Percentiles rank a stretch among this genome's conserved stretches.
Conservation (phyloP, 768 basidiomycete genomes). For the Boletus eberwhitei region DNA sequence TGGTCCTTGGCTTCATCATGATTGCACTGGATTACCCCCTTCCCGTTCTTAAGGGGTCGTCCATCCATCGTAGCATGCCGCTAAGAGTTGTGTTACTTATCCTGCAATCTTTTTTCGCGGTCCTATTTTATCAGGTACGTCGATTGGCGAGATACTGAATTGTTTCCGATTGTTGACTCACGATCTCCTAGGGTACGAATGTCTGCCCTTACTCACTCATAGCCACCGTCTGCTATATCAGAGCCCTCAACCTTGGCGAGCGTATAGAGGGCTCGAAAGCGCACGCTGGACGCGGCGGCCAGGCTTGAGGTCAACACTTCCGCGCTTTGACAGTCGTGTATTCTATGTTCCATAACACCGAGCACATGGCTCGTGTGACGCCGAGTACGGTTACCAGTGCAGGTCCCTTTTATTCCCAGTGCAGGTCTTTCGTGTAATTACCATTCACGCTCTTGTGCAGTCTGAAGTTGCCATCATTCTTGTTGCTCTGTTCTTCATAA, state of each 20-base stretch:
- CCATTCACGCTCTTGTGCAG: background rate
- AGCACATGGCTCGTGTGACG: background rate
- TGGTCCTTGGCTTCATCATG: slow-evolving; percentile 57
- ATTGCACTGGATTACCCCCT: slow-evolving; percentile 72
- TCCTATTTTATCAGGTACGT: slow-evolving; percentile 75
- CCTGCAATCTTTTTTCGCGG: slow-evolving; percentile 57
- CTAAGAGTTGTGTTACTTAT: slow-evolving; percentile 61
- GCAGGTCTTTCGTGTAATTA: background rate
- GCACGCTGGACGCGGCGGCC: slow-evolving; percentile 56
- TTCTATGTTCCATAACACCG: background rate
- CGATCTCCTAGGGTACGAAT: slow-evolving; percentile 68
- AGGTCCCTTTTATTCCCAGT: background rate
- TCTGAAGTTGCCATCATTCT: background rate
- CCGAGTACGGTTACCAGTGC: background rate
- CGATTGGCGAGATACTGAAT: background rate
- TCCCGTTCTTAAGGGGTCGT: slow-evolving; percentile 50
- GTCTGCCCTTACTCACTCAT: slow-evolving; percentile 77
- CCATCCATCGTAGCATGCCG: slow-evolving; percentile 63
- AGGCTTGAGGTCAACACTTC: slow-evolving; percentile 41
- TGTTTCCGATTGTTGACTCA: background rate
- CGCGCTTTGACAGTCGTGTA: background rate
- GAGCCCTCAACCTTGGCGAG: slow-evolving; percentile 68
- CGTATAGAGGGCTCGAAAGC: slow-evolving; percentile 61
- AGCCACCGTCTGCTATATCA: slow-evolving; percentile 62
- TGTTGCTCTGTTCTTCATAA: background rate